Conservation (phyloP, 1,284 basidiomycete genomes). For the Irpex rosettiformis region DNA sequence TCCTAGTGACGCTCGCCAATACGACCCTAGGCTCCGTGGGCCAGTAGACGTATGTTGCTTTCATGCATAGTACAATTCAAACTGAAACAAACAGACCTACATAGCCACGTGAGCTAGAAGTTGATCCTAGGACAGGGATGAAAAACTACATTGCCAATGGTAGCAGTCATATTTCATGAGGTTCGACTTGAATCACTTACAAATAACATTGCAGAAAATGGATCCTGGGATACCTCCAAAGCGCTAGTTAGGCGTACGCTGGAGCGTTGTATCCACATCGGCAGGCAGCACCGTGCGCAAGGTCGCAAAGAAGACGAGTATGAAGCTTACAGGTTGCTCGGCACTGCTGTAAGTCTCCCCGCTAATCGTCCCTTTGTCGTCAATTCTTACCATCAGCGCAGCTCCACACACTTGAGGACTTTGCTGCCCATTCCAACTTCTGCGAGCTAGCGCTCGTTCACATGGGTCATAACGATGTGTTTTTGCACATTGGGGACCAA, state of each 20-base stretch:
- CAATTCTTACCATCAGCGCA: slow-evolving; percentile 23
- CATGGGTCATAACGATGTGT: slow-evolving; percentile 77
- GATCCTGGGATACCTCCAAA: slow-evolving; percentile 86
- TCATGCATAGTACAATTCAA: not conserved
- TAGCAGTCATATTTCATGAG: slow-evolving; percentile 18
- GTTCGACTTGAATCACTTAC: not conserved
- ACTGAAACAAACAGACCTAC: not conserved
- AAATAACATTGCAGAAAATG: slow-evolving; percentile 45
- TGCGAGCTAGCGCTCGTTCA: slow-evolving; percentile 77
- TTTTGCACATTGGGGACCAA: slow-evolving; percentile 87
- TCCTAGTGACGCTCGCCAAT: slow-evolving; percentile 79
- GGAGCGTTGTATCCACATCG: slow-evolving; percentile 67
- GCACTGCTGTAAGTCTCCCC: slow-evolving; percentile 52
- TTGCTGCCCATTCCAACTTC: slow-evolving; percentile 88
- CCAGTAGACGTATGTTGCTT: slow-evolving; percentile 56
- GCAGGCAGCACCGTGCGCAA: slow-evolving; percentile 53
- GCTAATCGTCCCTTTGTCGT: not conserved
- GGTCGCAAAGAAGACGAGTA: slow-evolving; percentile 74
- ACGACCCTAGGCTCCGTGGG: slow-evolving; percentile 68
- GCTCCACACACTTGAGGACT: slow-evolving; percentile 85
- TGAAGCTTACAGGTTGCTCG: slow-evolving; percentile 80
- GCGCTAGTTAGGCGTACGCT: slow-evolving; percentile 78
- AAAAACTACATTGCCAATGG: slow-evolving; percentile 95
- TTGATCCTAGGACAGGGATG: slow-evolving; percentile 88
- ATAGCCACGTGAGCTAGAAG: slow-evolving; percentile 78